Conservation (phyloP, 2,329 filamentous ascomycete species). For the Claviceps purpurea region DNA sequence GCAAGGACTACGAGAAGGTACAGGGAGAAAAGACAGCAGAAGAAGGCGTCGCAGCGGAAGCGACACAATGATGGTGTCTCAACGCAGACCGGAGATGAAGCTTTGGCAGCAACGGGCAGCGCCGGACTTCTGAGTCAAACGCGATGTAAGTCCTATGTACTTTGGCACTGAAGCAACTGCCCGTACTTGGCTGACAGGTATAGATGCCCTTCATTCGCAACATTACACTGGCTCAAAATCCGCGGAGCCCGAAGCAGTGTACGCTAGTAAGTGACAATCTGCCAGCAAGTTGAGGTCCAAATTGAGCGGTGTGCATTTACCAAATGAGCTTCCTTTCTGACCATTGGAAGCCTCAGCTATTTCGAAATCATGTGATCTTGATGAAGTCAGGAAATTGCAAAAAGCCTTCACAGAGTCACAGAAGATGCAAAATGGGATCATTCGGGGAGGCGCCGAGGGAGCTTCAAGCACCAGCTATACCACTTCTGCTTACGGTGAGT, state of each 20-base stretch:
- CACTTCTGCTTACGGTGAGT: not conserved
- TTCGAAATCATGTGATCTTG: not conserved
- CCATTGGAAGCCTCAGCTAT: not conserved
- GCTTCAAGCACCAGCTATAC: not conserved
- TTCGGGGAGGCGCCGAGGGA: not conserved
- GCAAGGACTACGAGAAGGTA: not conserved
- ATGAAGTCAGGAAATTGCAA: not conserved
- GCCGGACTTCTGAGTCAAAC: not conserved
- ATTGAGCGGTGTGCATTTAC: not conserved
- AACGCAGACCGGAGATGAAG: not conserved
- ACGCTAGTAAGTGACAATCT: not conserved
- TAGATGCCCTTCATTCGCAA: not conserved
- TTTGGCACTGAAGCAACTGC: not conserved
- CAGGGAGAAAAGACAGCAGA: not conserved
- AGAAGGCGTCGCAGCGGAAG: constrained; percentile 1
- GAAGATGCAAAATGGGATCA: not conserved
- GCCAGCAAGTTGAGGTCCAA: not conserved
- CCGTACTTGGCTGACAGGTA: not conserved
- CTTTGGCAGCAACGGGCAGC: not conserved
- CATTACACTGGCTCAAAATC: not conserved
- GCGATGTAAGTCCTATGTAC: not conserved
- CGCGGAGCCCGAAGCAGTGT: not conserved
- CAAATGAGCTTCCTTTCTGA: not conserved
- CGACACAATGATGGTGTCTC: not conserved
- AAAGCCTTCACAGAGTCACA: not conserved